Evolutionary conservation across 768 basidiomycete genomes (phyloP).

Genomic region (Guyanaporus albipodus): DNA sequence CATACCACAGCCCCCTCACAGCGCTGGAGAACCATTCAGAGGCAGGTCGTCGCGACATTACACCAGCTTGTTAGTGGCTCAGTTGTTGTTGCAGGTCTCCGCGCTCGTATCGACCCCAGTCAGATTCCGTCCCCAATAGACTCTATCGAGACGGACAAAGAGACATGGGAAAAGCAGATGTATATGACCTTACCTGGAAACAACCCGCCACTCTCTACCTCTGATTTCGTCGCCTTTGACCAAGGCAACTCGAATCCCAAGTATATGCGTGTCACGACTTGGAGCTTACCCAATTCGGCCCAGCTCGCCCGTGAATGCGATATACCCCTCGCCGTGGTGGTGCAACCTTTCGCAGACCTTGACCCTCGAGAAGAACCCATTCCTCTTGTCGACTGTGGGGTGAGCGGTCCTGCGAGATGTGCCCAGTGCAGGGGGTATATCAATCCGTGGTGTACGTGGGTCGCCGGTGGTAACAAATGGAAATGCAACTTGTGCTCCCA

Average conservation of each 20-base stretch:
- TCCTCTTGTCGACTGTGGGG: constrained; percentile 70
- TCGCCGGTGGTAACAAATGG: constrained; percentile 80
- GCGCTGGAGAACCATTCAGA: constrained; percentile 48
- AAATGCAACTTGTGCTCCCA: constrained; percentile 87
- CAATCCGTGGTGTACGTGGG: constrained; percentile 91
- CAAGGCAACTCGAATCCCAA: constrained; percentile 96
- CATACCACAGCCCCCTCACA: constrained; percentile 60
- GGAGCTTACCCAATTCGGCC: constrained; percentile 79
- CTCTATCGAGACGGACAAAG: constrained; percentile 72
- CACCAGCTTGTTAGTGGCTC: neutral
- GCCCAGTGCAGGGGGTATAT: constrained; percentile 83
- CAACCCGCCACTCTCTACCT: constrained; percentile 79
- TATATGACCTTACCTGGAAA: constrained; percentile 60
- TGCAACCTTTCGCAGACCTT: constrained; percentile 90
- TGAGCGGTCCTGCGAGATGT: constrained; percentile 79
- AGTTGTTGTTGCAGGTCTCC: constrained; percentile 49
- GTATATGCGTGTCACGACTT: constrained; percentile 85
- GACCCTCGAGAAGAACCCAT: constrained; percentile 74
- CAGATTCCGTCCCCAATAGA: constrained; percentile 93
- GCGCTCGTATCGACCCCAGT: constrained; percentile 77
- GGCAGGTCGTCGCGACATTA: constrained; percentile 25
- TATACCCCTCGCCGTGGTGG: constrained; percentile 77
- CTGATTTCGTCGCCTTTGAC: constrained; percentile 86
- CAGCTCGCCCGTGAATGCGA: constrained; percentile 77
- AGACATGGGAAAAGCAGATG: constrained; percentile 67